Percentiles rank a stretch among this genome's conserved stretches.
Evolutionary conservation across 225 moss, liverwort and hornwort genomes (phyloP).

Genomic region (Thuidium tamariscinum): DNA sequence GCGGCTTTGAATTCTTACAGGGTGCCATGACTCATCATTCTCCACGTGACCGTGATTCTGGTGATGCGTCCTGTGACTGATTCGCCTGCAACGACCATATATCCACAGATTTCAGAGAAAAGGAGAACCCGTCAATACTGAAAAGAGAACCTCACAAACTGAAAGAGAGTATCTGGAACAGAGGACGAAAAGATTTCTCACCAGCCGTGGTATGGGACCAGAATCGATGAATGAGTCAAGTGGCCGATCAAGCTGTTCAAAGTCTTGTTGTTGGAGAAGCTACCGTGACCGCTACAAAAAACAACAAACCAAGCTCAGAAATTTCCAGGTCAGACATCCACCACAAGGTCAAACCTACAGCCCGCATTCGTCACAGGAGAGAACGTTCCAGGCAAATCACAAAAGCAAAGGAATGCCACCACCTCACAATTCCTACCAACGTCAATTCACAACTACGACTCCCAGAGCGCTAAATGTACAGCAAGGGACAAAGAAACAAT

Average conservation of each 20-base stretch:
- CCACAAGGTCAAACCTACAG: not conserved
- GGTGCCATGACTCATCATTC: slow-evolving; percentile 97
- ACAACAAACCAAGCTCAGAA: not conserved
- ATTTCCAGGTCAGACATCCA: not conserved
- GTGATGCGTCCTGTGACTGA: slow-evolving; percentile 94
- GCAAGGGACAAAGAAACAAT: not conserved
- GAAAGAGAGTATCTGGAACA: not conserved
- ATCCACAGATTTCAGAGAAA: not conserved
- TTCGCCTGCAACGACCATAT: slow-evolving; percentile 34
- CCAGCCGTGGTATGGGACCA: slow-evolving; percentile 93
- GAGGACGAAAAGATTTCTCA: not conserved
- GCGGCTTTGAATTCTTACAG: slow-evolving; percentile 13
- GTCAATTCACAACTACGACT: not conserved
- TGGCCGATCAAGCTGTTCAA: slow-evolving; percentile 75
- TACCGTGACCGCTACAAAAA: slow-evolving; percentile 67
- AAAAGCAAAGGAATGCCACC: not conserved
- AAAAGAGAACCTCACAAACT: not conserved
- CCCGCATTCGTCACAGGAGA: not conserved
- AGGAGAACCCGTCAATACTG: not conserved
- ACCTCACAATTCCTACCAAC: not conserved
- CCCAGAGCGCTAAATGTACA: not conserved
- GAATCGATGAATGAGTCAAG: slow-evolving; percentile 73
- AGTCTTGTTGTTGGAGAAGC: slow-evolving; percentile 74
- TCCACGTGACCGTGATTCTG: slow-evolving; percentile 92
- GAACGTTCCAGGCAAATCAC: not conserved